Evolutionary conservation across 441 rosid species (phyloP).

Genomic region (Gossypium aridum): DNA sequence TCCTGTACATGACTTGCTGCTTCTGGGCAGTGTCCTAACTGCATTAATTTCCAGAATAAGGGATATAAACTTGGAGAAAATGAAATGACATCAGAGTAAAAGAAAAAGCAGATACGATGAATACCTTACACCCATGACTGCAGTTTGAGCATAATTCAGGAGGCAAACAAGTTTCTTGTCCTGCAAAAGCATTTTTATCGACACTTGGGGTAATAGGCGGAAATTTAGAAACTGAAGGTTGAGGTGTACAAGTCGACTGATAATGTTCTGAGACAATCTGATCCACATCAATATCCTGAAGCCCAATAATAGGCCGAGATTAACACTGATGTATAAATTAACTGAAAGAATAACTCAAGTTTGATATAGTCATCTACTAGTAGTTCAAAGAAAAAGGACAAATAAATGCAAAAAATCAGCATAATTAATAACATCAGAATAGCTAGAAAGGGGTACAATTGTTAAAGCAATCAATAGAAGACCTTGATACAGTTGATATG

Average conservation of each 20-base stretch:
- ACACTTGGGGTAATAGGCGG: constrained; percentile 48
- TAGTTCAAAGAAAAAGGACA: neutral
- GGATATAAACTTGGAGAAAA: constrained; percentile 18
- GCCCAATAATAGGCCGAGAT: neutral
- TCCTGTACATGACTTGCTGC: constrained; percentile 68
- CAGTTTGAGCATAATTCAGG: constrained; percentile 63
- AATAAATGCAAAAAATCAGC: neutral
- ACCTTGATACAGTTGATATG: neutral
- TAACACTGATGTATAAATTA: neutral
- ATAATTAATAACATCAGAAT: neutral
- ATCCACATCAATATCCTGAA: constrained; percentile 86
- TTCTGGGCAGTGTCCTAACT: constrained; percentile 87
- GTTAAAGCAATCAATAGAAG: constrained; percentile 4
- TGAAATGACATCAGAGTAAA: constrained; percentile 7
- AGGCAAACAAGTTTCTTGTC: constrained; percentile 43
- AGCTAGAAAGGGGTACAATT: neutral
- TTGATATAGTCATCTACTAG: neutral
- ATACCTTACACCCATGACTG: constrained; percentile 73
- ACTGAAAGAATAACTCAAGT: constrained; percentile 3
- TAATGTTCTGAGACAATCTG: constrained; percentile 85
- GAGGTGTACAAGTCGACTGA: constrained; percentile 68
- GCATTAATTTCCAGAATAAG: constrained; percentile 32
- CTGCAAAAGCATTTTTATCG: constrained; percentile 30
- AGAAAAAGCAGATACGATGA: constrained; percentile 15
- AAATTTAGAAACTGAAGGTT: constrained; percentile 53